Evolutionary conservation across 2,329 filamentous ascomycete genomes (phyloP).

Genomic region (Penicillium sp.): DNA sequence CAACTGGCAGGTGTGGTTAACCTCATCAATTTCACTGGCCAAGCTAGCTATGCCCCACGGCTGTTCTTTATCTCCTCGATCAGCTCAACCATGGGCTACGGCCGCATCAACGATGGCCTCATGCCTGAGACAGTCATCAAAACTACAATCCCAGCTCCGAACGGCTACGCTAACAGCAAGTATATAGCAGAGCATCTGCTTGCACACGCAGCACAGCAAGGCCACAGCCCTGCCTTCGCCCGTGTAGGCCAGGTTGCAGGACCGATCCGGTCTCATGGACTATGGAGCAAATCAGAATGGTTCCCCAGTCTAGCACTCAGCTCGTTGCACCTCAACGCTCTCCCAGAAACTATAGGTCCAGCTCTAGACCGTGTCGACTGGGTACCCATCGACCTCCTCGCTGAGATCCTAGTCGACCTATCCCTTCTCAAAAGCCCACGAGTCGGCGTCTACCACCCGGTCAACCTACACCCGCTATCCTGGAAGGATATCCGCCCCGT

Average conservation of each 20-base stretch:
- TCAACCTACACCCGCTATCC: slow-evolving; percentile 15
- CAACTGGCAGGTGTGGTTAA: slow-evolving; percentile 15
- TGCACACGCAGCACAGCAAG: slow-evolving; percentile 22
- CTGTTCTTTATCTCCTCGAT: slow-evolving; percentile 33
- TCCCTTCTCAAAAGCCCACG: background rate
- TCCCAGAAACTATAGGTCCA: slow-evolving; percentile 50
- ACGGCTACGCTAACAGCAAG: slow-evolving; percentile 41
- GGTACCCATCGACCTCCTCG: slow-evolving; percentile 38
- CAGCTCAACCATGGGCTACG: slow-evolving; percentile 20
- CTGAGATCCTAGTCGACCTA: slow-evolving; percentile 31
- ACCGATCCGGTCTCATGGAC: slow-evolving; percentile 37
- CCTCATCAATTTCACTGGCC: slow-evolving; percentile 28
- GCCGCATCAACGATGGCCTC: slow-evolving; percentile 9
- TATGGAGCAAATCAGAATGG: slow-evolving; percentile 58
- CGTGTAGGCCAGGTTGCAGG: slow-evolving; percentile 41
- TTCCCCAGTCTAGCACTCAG: slow-evolving; percentile 49
- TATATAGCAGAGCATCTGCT: slow-evolving; percentile 50
- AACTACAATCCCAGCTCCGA: slow-evolving; percentile 29
- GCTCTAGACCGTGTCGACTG: slow-evolving; percentile 50
- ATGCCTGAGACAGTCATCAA: slow-evolving; percentile 23
- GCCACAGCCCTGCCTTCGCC: slow-evolving; percentile 19
- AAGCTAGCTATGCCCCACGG: slow-evolving; percentile 13
- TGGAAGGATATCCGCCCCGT: slow-evolving; percentile 13
- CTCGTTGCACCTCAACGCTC: slow-evolving; percentile 49
- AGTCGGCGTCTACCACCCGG: slow-evolving; percentile 17